A percentile compares a stretch with the other conserved stretches of the same genome.
phyloP scores from a whole-genome alignment of 148 eudicot genomes.

The Euryodendron excelsum region DNA sequence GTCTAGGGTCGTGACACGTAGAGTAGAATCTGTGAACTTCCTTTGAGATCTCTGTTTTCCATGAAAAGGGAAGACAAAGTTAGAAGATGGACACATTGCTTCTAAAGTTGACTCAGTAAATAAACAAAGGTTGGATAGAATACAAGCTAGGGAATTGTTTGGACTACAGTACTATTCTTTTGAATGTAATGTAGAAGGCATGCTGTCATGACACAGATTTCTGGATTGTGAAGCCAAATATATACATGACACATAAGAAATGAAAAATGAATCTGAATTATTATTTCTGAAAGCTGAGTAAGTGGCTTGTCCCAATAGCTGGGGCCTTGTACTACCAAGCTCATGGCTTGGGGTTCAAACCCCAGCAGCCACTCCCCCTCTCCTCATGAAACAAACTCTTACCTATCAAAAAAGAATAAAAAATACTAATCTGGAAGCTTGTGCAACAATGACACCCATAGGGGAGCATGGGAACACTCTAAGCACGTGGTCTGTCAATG shows the following conservation, averaged over 20 bases:
- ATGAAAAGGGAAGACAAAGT: background rate
- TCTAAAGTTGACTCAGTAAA: background rate
- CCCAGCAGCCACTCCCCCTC: too few species aligned
- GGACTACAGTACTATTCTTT: background rate
- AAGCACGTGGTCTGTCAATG: background rate
- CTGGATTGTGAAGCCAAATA: background rate
- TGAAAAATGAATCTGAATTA: too few species aligned
- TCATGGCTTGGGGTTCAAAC: too few species aligned
- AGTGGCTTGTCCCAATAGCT: too few species aligned
- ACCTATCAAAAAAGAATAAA: too few species aligned
- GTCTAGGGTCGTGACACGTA: too few species aligned
- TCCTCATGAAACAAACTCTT: too few species aligned
- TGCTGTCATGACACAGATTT: background rate
- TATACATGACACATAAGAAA: background rate
- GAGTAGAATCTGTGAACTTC: background rate
- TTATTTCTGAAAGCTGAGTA: too few species aligned
- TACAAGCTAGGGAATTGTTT: background rate
- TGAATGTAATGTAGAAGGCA: background rate
- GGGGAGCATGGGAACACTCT: background rate
- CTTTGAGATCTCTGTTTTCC: background rate
- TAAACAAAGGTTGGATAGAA: background rate
- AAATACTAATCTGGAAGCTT: background rate
- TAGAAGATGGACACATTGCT: background rate
- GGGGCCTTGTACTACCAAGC: too few species aligned
- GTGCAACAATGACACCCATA: background rate